These are phyloP conservation scores for Geotrichum klebahnii DNA, from an alignment of 1,139 yeast genomes.

Conservation along the genomic window DNA sequence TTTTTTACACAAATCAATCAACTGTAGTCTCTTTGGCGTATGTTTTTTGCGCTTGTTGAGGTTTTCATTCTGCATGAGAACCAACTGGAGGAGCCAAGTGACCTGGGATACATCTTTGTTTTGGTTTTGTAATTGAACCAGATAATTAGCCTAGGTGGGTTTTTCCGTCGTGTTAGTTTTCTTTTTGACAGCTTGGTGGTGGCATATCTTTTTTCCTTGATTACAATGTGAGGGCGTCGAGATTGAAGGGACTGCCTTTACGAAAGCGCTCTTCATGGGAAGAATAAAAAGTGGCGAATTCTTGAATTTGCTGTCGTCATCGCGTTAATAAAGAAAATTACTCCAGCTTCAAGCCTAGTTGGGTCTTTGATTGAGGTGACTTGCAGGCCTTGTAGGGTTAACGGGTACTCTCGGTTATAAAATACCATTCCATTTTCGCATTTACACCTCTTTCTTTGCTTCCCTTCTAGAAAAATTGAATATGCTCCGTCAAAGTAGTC, in stretches of 20 bases:
- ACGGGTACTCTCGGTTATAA: conserved; percentile 7
- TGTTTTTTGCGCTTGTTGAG: background rate
- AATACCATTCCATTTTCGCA: background rate
- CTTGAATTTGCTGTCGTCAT: no score
- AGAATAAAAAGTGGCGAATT: background rate
- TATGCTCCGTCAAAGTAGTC: conserved; percentile 12
- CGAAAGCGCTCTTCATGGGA: background rate
- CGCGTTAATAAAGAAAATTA: no score
- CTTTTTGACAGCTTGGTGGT: no score
- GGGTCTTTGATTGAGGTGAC: background rate
- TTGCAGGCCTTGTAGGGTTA: conserved; percentile 9
- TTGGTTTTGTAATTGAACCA: no score
- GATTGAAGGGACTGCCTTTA: no score
- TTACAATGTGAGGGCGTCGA: no score
- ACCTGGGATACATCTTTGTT: no score
- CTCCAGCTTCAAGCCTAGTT: background rate
- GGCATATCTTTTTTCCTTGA: no score
- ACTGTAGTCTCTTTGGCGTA: conserved; percentile 11
- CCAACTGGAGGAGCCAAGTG: background rate
- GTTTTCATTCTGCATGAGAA: background rate
- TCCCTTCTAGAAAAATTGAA: background rate
- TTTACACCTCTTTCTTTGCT: background rate
- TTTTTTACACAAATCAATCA: background rate
- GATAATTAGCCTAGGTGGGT: no score
- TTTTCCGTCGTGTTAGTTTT: no score